Conservation (phyloP, 2,329 filamentous ascomycete species). For the Colletotrichum limetticola region DNA sequence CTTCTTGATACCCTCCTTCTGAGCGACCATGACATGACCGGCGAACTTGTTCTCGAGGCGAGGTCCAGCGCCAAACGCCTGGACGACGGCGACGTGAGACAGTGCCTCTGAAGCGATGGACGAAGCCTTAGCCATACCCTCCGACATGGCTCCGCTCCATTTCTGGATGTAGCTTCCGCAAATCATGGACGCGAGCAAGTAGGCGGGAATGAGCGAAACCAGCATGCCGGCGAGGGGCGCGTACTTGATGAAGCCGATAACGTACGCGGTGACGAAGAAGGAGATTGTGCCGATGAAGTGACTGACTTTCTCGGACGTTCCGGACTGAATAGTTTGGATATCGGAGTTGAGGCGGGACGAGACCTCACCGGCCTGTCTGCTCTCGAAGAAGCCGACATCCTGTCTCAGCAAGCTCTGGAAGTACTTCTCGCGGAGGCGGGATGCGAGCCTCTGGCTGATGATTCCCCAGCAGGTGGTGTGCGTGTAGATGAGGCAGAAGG, state of each 20-base stretch:
- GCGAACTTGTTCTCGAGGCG: conserved; percentile 67
- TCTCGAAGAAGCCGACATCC: conserved; percentile 68
- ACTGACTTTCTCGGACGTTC: conserved; percentile 73
- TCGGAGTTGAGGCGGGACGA: conserved; percentile 67
- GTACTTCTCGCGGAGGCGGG: conserved; percentile 66
- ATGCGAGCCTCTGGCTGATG: conserved; percentile 65
- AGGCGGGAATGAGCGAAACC: conserved; percentile 65
- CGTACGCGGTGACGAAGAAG: conserved; percentile 70
- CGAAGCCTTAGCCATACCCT: conserved; percentile 59
- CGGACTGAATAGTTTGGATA: conserved; percentile 68
- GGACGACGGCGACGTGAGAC: conserved; percentile 63
- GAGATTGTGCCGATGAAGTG: conserved; percentile 65
- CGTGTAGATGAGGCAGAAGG: conserved; percentile 67
- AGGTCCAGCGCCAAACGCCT: conserved; percentile 64
- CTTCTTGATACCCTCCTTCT: conserved; percentile 67
- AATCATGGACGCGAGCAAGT: conserved; percentile 62
- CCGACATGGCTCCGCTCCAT: conserved; percentile 54
- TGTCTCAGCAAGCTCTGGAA: conserved; percentile 65
- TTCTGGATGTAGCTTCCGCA: conserved; percentile 62
- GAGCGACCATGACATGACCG: conserved; percentile 59
- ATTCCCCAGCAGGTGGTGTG: conserved; percentile 70
- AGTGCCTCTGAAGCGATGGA: conserved; percentile 67
- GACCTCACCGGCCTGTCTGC: conserved; percentile 65
- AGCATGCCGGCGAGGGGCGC: conserved; percentile 67
- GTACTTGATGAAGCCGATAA: conserved; percentile 70